A percentile compares a stretch with the other conserved stretches of the same genome.
phyloP scores from a whole-genome alignment of 495 filamentous ascomycete species.

The Apiosordaria backusii region DNA sequence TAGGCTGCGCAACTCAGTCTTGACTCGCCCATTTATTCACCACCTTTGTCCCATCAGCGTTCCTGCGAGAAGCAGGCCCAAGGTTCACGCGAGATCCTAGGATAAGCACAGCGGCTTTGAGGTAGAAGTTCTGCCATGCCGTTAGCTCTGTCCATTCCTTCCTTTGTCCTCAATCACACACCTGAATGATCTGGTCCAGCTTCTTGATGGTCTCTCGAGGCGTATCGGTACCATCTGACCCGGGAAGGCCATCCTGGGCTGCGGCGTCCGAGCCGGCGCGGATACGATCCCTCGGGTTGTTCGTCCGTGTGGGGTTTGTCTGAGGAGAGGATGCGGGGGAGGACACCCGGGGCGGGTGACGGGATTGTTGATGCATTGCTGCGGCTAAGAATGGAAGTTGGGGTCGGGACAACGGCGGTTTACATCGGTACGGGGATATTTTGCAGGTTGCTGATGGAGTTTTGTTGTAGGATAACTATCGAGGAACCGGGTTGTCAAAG shows the following conservation, averaged over 20 bases:
- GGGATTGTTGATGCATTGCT: conserved; percentile 80
- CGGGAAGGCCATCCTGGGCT: conserved; percentile 36
- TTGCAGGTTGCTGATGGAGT: not conserved
- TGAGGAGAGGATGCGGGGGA: conserved; percentile 63
- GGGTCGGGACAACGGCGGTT: conserved; percentile 9
- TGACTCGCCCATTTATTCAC: conserved; percentile 92
- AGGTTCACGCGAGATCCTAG: conserved; percentile 72
- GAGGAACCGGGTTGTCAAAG: not conserved
- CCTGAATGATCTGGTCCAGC: conserved; percentile 87
- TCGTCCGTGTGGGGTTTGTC: conserved; percentile 65
- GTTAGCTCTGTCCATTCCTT: conserved; percentile 6
- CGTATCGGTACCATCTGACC: conserved; percentile 39
- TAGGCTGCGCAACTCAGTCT: no score
- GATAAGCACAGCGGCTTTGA: conserved; percentile 82
- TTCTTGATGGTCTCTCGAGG: conserved; percentile 64
- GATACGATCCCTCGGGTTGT: conserved; percentile 62
- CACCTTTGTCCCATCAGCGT: conserved; percentile 49
- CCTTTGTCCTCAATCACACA: conserved; percentile 37
- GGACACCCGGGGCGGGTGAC: conserved; percentile 61
- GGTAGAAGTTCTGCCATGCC: conserved; percentile 73
- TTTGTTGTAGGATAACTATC: not conserved
- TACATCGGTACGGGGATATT: conserved; percentile 23
- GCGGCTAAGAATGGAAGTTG: conserved; percentile 16
- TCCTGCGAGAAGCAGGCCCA: conserved; percentile 55
- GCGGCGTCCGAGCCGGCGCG: conserved; percentile 38